phyloP scores from a whole-genome alignment of 2,329 filamentous ascomycete species.

The Dactylella cylindrospora region DNA sequence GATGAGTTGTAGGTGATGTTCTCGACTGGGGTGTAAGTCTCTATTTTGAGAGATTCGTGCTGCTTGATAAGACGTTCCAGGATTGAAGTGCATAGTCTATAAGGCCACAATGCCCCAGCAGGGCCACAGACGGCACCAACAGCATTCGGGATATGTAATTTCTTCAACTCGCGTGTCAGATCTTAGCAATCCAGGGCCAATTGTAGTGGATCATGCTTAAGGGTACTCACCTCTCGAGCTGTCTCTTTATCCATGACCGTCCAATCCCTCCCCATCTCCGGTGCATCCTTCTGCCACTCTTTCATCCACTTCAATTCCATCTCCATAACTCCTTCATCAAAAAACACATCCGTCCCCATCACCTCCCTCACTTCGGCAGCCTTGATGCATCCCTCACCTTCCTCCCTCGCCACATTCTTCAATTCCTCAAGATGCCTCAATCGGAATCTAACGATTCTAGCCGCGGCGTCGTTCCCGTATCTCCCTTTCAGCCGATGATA shows the following conservation, averaged over 20 bases:
- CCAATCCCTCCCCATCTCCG: conserved; percentile 52
- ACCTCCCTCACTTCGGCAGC: conserved; percentile 53
- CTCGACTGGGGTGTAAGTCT: conserved; percentile 49
- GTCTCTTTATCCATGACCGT: conserved; percentile 51
- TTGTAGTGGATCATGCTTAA: conserved; percentile 44
- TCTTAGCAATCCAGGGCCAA: not conserved
- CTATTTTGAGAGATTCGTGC: conserved; percentile 47
- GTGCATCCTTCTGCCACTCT: conserved; percentile 52
- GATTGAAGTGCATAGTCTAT: conserved; percentile 56
- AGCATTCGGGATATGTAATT: conserved; percentile 45
- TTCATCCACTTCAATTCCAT: conserved; percentile 50
- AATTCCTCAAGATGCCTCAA: conserved; percentile 54
- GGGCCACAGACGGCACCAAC: conserved; percentile 48
- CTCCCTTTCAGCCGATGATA: conserved; percentile 51
- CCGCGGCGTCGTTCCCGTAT: conserved; percentile 53
- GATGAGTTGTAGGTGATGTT: conserved; percentile 54
- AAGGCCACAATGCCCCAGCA: conserved; percentile 59
- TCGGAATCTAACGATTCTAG: conserved; percentile 55
- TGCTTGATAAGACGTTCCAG: conserved; percentile 54
- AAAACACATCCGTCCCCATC: conserved; percentile 56
- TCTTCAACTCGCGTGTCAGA: conserved; percentile 14
- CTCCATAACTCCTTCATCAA: conserved; percentile 52
- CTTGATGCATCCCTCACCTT: conserved; percentile 47
- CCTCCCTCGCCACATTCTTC: conserved; percentile 52
- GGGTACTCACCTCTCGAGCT: conserved; percentile 49